These are phyloP conservation scores for Cordia subcordata DNA, from an alignment of 257 asterid species.

Conservation along the genomic window DNA sequence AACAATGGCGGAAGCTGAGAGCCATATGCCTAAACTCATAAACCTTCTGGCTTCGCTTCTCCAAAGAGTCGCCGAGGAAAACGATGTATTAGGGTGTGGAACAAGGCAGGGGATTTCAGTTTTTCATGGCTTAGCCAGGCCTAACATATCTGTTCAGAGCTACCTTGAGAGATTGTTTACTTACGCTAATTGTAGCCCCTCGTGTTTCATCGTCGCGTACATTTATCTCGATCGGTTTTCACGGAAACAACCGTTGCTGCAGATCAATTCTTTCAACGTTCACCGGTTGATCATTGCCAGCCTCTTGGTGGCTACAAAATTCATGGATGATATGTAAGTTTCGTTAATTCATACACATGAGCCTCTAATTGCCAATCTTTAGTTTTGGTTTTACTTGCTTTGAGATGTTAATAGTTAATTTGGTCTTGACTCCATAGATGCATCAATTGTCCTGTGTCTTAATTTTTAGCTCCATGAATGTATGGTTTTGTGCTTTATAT, in stretches of 20 bases:
- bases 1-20: constrained; percentile 36
- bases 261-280: constrained; percentile 55
- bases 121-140: constrained; percentile 50
- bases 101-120: constrained; percentile 28
- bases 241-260: constrained; percentile 48
- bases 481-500: too few species aligned
- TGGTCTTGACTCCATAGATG: too few species aligned
- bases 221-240: constrained; percentile 66
- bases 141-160: constrained; percentile 41
- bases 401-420: too few species aligned
- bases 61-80: constrained; percentile 38
- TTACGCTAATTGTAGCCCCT: constrained; percentile 73
- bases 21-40: constrained; percentile 35
- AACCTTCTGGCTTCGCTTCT: constrained; percentile 34
- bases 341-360: too few species aligned
- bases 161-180: constrained; percentile 64
- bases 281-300: constrained; percentile 72
- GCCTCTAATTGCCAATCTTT: too few species aligned
- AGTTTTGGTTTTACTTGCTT: too few species aligned
- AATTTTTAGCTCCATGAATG: too few species aligned
- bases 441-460: too few species aligned
- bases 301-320: constrained; percentile 62
- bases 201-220: constrained; percentile 58
- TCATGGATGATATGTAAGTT: constrained; percentile 80
- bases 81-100: constrained; percentile 24